Base-by-base conservation (phyloP, 495 filamentous ascomycete species). In the Tuber borchii region DNA sequence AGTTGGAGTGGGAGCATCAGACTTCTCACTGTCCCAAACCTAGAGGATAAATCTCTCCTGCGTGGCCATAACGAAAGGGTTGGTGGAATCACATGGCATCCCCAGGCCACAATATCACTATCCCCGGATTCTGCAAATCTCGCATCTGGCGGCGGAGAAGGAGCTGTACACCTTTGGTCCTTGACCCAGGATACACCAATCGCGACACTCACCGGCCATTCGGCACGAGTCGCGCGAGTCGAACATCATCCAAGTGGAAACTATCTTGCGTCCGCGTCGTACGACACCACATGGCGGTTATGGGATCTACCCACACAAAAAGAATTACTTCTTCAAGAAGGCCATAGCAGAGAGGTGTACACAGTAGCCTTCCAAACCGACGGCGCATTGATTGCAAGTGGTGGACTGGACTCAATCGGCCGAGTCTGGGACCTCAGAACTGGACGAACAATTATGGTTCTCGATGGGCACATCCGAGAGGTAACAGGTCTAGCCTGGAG, bases 341-440 rank as follows among this genome's bases (percentile, higher is more conserved):
- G 96, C 6, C 95, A 99, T 83, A 94, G 92, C 10, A 88, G 93
- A 46, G 96, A 96, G 72, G 95, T 97, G 19, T 97, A 95, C 79
- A 87, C 94, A 4, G 88, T 97, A 37, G 87, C 89, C 72, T 97
- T 97, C 85, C 96, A 95, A 84, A 88, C 88, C 2, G 96, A 98
- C 81, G 95, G 95, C 5, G 95, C 93, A 8, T 87, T 99, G 2
- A 86, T 98, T 20, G 95, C 94, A 1, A 95, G 91, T 83, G 96
- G 91, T 40, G 95, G 95, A 1, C 85, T 97, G 65, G 95, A 99
- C 84, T 97, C 93, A 75, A 94, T 97, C 69, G 95, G 95, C 1
- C 89, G 96, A 6, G 91, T 99, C 74, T 99, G 96, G 96, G 95
- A 99, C 84, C 81, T 98, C n/a, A 88, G 95, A 34, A 95, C 94